Base-by-base conservation (phyloP, 2,329 filamentous ascomycete genomes). In the Neonectria punicea region DNA sequence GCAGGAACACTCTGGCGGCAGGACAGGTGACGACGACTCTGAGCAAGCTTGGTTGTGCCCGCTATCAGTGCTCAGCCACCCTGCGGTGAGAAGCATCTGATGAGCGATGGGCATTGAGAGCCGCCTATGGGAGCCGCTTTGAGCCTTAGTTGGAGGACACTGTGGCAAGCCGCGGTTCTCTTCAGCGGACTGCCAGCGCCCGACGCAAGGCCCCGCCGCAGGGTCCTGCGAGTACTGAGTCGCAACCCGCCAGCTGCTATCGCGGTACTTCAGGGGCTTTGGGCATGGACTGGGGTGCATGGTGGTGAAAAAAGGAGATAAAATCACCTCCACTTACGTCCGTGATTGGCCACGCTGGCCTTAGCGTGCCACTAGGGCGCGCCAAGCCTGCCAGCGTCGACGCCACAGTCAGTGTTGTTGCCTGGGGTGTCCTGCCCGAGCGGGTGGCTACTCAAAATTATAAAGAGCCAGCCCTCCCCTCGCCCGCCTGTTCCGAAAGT, bases 401-500 rank as follows among this genome's bases (percentile, higher is more conserved):
- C 81, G 80, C 81, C 80, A 83, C 81, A 77, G 73, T 74, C 76
- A 75, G 77, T 78, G 78, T 77, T 75, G 80, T 77, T 81, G 80
- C 80, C 81, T 82, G 74, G 81, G 78, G 80, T 73, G 71, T 75
- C 74, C 66, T 78, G 79, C 77, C 75, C 76, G 72, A 77, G 74
- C 72, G 73, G 73, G 74, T 75, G 71, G 70, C 67, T 71, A 69
- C 67, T 25, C 76, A 85, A 84, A 86, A 86, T 83, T 87, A 87
- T 87, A 87, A 87, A 81, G 81, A 85, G 80, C 77, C 75, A 77
- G 77, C 78, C 80, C 80, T 83, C 84, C 85, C 85, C 84, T 85
- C 82, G 79, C 81, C 80, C 81, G 75, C 77, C 76, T 78, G 78
- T 82, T 83, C 81, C 76, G 78, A 80, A 76, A 77, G 76, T 83